Percentiles rank a stretch among this genome's conserved stretches.
Evolutionary conservation across 352 stramenopile genomes (phyloP).

Genomic region (Achlya hypogyna): DNA sequence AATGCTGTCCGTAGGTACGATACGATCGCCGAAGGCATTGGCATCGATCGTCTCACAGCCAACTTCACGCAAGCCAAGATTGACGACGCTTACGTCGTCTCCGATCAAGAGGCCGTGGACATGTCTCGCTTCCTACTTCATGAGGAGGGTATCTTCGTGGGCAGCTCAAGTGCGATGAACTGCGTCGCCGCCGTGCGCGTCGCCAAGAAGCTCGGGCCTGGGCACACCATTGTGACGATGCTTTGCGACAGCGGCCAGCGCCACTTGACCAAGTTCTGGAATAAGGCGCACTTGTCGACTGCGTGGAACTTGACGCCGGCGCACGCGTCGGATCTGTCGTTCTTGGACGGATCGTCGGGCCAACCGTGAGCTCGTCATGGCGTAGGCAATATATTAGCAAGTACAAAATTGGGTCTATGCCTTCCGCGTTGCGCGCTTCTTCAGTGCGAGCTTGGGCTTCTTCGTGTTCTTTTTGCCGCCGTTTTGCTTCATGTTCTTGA

Average conservation of each 20-base stretch:
- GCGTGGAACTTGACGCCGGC: slow-evolving; percentile 51
- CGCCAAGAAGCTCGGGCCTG: slow-evolving; percentile 61
- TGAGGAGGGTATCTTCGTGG: slow-evolving; percentile 95
- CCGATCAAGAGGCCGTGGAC: slow-evolving; percentile 93
- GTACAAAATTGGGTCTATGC: neutral
- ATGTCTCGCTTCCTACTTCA: slow-evolving; percentile 95
- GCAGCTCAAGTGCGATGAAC: slow-evolving; percentile 82
- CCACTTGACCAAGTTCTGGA: slow-evolving; percentile 86
- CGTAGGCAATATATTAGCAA: neutral
- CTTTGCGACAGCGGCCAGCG: slow-evolving; percentile 85
- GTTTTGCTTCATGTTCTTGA: neutral
- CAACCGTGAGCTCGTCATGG: slow-evolving; percentile 37
- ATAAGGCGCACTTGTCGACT: slow-evolving; percentile 59
- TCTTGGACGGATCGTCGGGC: slow-evolving; percentile 54
- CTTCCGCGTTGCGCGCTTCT: neutral
- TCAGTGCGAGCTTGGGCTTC: neutral
- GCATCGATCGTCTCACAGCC: slow-evolving; percentile 93
- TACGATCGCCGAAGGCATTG: slow-evolving; percentile 96
- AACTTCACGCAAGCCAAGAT: slow-evolving; percentile 92
- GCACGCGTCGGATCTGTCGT: slow-evolving; percentile 47
- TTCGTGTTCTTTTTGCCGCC: neutral
- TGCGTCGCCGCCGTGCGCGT: slow-evolving; percentile 70
- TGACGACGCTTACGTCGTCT: slow-evolving; percentile 83
- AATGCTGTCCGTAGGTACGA: slow-evolving; percentile 83
- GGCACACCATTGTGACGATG: slow-evolving; percentile 78